phyloP scores from a whole-genome alignment of 169 alveolate genomes.

The Plasmodium berghei region DNA sequence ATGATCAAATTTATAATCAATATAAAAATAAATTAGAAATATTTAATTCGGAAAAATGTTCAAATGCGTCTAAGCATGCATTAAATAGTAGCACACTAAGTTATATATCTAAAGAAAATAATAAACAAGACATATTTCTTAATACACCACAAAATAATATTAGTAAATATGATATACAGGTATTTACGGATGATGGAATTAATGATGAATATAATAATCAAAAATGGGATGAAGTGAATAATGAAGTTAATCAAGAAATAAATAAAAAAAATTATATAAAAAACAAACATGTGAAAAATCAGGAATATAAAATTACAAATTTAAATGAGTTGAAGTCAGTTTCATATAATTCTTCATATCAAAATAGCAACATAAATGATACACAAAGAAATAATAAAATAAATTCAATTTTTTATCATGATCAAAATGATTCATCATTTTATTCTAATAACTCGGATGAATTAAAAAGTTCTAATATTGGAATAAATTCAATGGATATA shows the following conservation, averaged over 20 bases:
- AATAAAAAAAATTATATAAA: conserved; percentile 23
- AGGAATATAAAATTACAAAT: conserved; percentile 8
- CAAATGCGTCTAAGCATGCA: conserved; percentile 10
- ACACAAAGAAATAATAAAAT: background rate
- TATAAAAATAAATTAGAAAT: background rate
- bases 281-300: conserved; percentile 3
- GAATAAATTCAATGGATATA: too few relatives aligned
- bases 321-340: background rate
- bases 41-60: conserved; percentile 4
- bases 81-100: conserved; percentile 6
- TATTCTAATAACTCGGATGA: too few relatives aligned
- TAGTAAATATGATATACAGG: conserved; percentile 1
- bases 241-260: conserved; percentile 20
- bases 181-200: conserved; percentile 21
- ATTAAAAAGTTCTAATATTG: too few relatives aligned
- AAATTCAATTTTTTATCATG: too few relatives aligned
- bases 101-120: background rate
- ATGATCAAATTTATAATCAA: background rate
- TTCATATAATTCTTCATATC: background rate
- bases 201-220: conserved; percentile 34
- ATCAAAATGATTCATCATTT: too few relatives aligned
- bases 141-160: conserved; percentile 7
- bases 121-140: background rate
- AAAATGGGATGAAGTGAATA: conserved; percentile 23
- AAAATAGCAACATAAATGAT: background rate